phyloP scores from a whole-genome alignment of 2,329 filamentous ascomycete species.

The Colletotrichum sublineola region DNA sequence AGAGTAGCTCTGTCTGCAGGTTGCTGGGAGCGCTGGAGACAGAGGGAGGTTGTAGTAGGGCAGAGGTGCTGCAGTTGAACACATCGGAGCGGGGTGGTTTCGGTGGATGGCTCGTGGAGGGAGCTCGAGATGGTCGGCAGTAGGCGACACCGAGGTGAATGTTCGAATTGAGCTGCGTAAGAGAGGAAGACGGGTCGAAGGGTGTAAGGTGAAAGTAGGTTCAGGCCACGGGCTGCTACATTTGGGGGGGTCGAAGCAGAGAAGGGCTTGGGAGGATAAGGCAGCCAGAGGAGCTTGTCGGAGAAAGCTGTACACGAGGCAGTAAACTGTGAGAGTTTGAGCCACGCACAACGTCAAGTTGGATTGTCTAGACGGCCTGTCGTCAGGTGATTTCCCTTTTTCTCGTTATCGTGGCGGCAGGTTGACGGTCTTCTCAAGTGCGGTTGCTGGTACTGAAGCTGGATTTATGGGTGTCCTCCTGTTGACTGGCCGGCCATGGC shows the following conservation, averaged over 20 bases:
- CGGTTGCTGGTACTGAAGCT: background rate
- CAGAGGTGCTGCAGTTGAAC: constrained; percentile 44
- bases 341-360: background rate
- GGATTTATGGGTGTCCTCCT: background rate
- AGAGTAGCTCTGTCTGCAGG: constrained; percentile 35
- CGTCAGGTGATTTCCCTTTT: background rate
- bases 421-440: background rate
- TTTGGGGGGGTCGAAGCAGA: constrained; percentile 20
- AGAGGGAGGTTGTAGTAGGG: constrained; percentile 39
- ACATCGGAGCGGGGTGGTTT: constrained; percentile 45
- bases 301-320: background rate
- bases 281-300: constrained; percentile 11
- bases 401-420: background rate
- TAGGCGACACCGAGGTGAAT: background rate
- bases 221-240: constrained; percentile 18
- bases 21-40: constrained; percentile 39
- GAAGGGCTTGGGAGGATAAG: background rate
- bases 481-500: constrained; percentile 31
- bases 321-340: background rate
- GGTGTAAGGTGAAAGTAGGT: constrained; percentile 1
- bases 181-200: background rate
- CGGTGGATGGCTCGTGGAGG: constrained; percentile 17
- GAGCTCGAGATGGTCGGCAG: constrained; percentile 16
- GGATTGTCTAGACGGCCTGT: background rate
- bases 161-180: background rate